Base-by-base conservation (phyloP, 768 basidiomycete genomes). In the Cubamyces sp. region DNA sequence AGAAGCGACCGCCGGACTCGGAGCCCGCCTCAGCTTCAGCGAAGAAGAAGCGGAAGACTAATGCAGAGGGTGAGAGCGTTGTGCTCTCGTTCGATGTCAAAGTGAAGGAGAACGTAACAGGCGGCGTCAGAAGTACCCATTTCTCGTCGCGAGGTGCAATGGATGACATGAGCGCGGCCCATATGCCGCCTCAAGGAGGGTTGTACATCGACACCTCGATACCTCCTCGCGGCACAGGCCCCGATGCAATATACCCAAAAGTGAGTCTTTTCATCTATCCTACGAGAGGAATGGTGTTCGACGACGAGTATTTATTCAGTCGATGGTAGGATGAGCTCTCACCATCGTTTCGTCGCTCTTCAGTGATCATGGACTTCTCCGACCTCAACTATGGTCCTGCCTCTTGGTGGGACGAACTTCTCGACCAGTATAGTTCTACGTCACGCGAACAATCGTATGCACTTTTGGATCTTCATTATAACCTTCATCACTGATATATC, bases 1-100 rank as follows among this genome's bases (percentile, higher is more conserved):
- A 92, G 84, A 92, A 91, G 80, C 81, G 89, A 61, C 82, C 84
- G 39, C 75, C 80, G 39, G 81, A 83, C 54, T 76, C 81, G 45
- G 68, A 67, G n/a, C 56, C 68, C 6, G 51, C 65, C 25, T 39
- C 57, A 7, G 46, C 60, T 12, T 54, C 52, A 30, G 70, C 70
- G 25, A 74, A 73, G 71, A 76, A 76, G 71, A 74, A 69, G 60
- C 73, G 74, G 58, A 74, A 68, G 66, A 69, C 63, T 28, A 64
- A 59, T 47, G 63, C 70, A 39, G 69, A 73, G 52, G 62, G 64
- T 48, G 69, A 68, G 49, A 66, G 62, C 52, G 54, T 45, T 60
- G n/a, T 66, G 53, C 61, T 69, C 63, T 60, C 67, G 42, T 68
- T 73, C 64, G 66, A 71, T 63, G 65, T 52, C 41, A 62, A 70